Percentiles rank a stretch among this genome's conserved stretches.
Evolutionary conservation across 371 early-diverging fungal species (phyloP).

Genomic region (Dichotomocladium elegans): DNA sequence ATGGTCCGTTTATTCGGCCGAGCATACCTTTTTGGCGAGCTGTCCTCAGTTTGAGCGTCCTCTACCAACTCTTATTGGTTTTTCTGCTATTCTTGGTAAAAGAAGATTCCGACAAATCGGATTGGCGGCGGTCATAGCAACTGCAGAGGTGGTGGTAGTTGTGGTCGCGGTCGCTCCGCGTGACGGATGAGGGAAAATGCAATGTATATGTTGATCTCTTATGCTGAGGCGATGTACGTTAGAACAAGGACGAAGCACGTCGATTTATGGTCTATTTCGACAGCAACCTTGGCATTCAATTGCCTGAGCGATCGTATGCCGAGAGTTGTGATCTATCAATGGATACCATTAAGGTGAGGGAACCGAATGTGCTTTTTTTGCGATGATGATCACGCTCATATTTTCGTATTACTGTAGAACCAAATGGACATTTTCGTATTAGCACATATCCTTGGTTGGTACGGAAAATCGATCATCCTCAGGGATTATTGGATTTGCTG

Average conservation of each 20-base stretch:
- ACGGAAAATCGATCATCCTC: slow-evolving; percentile 86
- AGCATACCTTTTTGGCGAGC: slow-evolving; percentile 94
- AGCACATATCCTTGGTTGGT: slow-evolving; percentile 96
- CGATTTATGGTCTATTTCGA: slow-evolving; percentile 77
- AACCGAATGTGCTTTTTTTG: too few species aligned
- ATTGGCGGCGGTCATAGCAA: too few species aligned
- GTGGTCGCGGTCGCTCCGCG: too few species aligned
- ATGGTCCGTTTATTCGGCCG: slow-evolving; percentile 93
- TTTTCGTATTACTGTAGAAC: too few species aligned
- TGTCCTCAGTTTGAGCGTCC: slow-evolving; percentile 77
- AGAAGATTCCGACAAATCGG: too few species aligned
- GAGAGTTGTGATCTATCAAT: slow-evolving; percentile 79
- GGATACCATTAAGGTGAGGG: slow-evolving; percentile 65
- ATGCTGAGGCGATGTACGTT: slow-evolving; percentile 3
- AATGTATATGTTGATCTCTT: too few species aligned
- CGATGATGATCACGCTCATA: too few species aligned
- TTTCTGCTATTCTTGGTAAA: slow-evolving; percentile 89
- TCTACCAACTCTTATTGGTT: slow-evolving; percentile 85
- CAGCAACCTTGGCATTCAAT: slow-evolving; percentile 69
- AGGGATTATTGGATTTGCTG: slow-evolving; percentile 95
- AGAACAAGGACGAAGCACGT: slow-evolving; percentile 86
- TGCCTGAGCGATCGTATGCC: slow-evolving; percentile 93
- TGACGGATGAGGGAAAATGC: too few species aligned
- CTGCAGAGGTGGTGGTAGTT: too few species aligned
- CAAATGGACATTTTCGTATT: slow-evolving; percentile 93